A percentile compares a stretch with the other conserved stretches of the same genome.
Conservation (phyloP, 345 rosid species). For the Psidium guajava region DNA sequence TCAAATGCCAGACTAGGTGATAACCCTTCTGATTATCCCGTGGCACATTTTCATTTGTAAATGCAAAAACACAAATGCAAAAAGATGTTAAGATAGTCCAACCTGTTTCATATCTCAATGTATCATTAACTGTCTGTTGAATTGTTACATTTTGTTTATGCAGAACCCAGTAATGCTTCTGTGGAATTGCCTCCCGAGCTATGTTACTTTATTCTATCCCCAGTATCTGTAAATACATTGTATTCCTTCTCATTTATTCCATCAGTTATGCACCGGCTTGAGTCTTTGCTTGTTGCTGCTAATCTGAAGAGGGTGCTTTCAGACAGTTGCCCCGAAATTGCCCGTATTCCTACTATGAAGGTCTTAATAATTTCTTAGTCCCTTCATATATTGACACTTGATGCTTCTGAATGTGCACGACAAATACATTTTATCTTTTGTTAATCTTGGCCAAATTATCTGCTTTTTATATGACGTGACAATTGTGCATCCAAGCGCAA, state of each 20-base stretch:
- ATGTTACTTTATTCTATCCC: conserved; percentile 47
- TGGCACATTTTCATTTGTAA: background rate
- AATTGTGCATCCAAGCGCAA: background rate
- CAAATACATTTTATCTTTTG: background rate
- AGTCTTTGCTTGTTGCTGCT: conserved; percentile 63
- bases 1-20: background rate
- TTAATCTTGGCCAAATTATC: background rate
- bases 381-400: background rate
- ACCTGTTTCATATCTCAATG: background rate
- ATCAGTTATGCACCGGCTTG: conserved; percentile 64
- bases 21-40: background rate
- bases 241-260: conserved; percentile 71
- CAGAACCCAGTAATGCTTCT: conserved; percentile 31
- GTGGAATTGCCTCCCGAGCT: conserved; percentile 92
- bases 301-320: conserved; percentile 48
- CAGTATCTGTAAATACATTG: conserved; percentile 52
- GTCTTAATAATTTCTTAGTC: conserved; percentile 14
- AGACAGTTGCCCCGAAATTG: conserved; percentile 20
- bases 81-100: background rate
- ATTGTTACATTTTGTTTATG: background rate
- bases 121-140: background rate
- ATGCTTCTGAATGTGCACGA: background rate
- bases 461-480: background rate
- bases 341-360: conserved; percentile 60
- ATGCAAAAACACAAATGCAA: background rate